Conservation (phyloP, 768 basidiomycete species). For the Russula virescens region DNA sequence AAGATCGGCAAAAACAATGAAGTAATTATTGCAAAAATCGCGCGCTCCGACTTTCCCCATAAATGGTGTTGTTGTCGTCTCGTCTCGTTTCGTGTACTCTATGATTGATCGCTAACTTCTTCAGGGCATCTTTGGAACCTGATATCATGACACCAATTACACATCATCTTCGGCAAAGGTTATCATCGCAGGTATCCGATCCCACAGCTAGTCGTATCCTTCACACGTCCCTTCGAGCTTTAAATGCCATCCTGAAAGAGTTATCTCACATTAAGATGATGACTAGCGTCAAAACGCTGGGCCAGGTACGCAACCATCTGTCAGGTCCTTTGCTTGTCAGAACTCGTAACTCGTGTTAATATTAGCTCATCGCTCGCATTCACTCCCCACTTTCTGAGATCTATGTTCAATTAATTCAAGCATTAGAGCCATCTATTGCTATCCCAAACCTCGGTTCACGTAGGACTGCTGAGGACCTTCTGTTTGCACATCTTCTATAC, state of each 20-base stretch:
- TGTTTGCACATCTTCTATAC: slow-evolving; percentile 62
- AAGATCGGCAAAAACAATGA: slow-evolving; percentile 82
- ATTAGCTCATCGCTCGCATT: slow-evolving; percentile 51
- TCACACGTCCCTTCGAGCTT: slow-evolving; percentile 54
- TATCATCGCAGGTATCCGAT: slow-evolving; percentile 34
- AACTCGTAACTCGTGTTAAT: slow-evolving; percentile 3
- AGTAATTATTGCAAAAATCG: slow-evolving; percentile 67
- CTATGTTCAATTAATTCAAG: slow-evolving; percentile 50
- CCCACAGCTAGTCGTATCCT: slow-evolving; percentile 44
- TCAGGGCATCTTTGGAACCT: slow-evolving; percentile 56
- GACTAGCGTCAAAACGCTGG: slow-evolving; percentile 60
- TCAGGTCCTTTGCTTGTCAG: background rate
- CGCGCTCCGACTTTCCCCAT: slow-evolving; percentile 68
- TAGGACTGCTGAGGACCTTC: slow-evolving; percentile 42
- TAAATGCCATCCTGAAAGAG: slow-evolving; percentile 67
- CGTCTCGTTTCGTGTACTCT: background rate
- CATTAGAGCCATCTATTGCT: slow-evolving; percentile 32
- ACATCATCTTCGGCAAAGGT: slow-evolving; percentile 45
- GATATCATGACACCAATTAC: slow-evolving; percentile 53
- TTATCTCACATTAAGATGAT: slow-evolving; percentile 65
- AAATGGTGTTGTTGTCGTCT: slow-evolving; percentile 46
- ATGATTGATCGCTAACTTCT: background rate
- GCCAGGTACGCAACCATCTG: slow-evolving; percentile 39
- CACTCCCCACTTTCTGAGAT: slow-evolving; percentile 52
- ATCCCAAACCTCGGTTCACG: slow-evolving; percentile 34